Conservation (phyloP, 805 yeast species). For the Cyberlindnera misumaiensis region DNA sequence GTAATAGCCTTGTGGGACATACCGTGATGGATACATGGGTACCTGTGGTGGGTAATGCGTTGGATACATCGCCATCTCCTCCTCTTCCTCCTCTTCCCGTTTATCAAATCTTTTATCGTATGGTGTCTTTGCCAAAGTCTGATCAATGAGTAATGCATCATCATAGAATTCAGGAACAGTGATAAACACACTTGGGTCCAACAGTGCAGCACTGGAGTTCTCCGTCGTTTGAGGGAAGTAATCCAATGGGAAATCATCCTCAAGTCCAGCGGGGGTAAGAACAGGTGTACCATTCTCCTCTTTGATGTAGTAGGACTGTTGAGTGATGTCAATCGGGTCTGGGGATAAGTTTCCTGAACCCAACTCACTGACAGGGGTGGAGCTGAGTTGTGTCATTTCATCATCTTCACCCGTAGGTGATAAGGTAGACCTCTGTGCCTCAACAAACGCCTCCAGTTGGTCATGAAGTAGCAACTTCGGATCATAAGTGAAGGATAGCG, state of each 20-base stretch:
- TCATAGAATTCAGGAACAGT: conserved; percentile 27
- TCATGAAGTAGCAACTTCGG: conserved; percentile 41
- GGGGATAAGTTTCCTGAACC: background rate
- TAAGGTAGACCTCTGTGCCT: conserved; percentile 19
- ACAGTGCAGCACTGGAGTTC: conserved; percentile 4
- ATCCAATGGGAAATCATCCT: conserved; percentile 66
- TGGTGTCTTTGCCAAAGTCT: conserved; percentile 39
- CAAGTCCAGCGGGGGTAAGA: conserved; percentile 16
- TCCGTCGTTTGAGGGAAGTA: conserved; percentile 41
- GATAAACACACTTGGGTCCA: conserved; percentile 29
- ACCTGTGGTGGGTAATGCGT: background rate
- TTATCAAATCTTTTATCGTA: conserved; percentile 15
- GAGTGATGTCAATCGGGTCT: conserved; percentile 3
- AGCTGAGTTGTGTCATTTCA: background rate
- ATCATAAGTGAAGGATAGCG: conserved; percentile 67
- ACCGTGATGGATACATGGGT: background rate
- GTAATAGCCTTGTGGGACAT: background rate
- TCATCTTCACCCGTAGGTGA: background rate
- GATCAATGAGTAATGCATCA: conserved; percentile 46
- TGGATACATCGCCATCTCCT: conserved; percentile 6
- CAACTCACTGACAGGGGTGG: background rate
- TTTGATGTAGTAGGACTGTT: conserved; percentile 16
- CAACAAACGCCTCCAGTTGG: conserved; percentile 42
- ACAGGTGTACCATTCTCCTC: conserved; percentile 19
- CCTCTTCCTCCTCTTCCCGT: conserved; percentile 2